These are phyloP conservation scores for Kalaharituber pfeilii DNA, from an alignment of 2,329 filamentous ascomycete genomes.

Conservation along the genomic window DNA sequence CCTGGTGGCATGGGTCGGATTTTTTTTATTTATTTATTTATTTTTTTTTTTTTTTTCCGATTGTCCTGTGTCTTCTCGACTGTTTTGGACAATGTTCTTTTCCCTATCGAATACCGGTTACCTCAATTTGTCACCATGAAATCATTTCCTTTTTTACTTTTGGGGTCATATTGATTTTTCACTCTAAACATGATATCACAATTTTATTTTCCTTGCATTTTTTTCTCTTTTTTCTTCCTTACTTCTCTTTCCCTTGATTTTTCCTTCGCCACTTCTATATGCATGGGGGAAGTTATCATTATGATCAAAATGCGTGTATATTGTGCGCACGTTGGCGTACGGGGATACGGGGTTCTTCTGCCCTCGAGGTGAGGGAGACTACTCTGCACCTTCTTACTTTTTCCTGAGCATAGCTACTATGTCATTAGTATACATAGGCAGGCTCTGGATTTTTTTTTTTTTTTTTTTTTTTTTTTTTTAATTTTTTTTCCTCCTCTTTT, in stretches of 20 bases:
- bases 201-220: neutral
- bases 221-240: neutral
- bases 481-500: neutral
- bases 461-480: neutral
- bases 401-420: too few species aligned
- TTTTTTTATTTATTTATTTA: slow-evolving; percentile 1
- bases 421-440: neutral
- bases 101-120: neutral
- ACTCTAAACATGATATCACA: neutral
- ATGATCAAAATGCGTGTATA: too few species aligned
- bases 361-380: too few species aligned
- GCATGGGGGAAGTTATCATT: too few species aligned
- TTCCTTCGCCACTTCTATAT: too few species aligned
- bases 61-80: neutral
- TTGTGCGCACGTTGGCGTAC: too few species aligned
- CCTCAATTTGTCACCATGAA: too few species aligned
- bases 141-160: neutral
- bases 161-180: neutral
- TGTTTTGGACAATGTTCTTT: neutral
- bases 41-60: slow-evolving; percentile 1
- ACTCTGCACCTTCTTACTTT: too few species aligned
- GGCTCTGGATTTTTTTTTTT: too few species aligned
- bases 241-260: neutral
- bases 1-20: neutral
- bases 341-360: too few species aligned